phyloP scores from a whole-genome alignment of 1,139 yeast genomes.

The Maudiozyma humilis region DNA sequence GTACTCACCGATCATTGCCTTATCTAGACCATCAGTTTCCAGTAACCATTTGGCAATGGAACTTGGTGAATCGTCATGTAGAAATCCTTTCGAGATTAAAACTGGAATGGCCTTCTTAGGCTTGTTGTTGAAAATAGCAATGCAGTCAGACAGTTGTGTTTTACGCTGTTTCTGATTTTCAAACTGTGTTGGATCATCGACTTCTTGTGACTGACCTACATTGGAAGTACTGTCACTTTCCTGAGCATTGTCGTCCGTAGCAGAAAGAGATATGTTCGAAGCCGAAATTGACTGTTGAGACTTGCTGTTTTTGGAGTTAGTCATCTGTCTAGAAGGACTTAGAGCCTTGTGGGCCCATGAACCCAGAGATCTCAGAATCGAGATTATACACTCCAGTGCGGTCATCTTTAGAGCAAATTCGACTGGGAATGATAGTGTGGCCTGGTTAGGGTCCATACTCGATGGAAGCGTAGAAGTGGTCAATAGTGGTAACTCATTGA shows the following conservation, averaged over 20 bases:
- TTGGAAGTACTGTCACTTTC: slow-evolving; percentile 15
- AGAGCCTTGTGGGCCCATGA: slow-evolving; percentile 84
- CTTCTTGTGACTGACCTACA: slow-evolving; percentile 28
- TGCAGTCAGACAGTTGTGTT: slow-evolving; percentile 70
- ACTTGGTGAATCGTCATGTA: slow-evolving; percentile 50
- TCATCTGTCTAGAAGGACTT: slow-evolving; percentile 23
- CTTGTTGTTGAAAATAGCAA: slow-evolving; percentile 71
- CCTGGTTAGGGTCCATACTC: slow-evolving; percentile 56
- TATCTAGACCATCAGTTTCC: slow-evolving; percentile 73
- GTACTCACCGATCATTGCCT: slow-evolving; percentile 80
- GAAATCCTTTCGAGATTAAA: slow-evolving; percentile 55
- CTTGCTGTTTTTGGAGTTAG: slow-evolving; percentile 2
- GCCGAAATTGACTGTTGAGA: slow-evolving; percentile 4
- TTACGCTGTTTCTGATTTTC: slow-evolving; percentile 79
- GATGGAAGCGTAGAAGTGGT: slow-evolving; percentile 60
- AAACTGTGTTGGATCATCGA: slow-evolving; percentile 77
- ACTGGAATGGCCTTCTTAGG: slow-evolving; percentile 71
- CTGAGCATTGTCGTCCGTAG: slow-evolving; percentile 24
- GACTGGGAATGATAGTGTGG: slow-evolving; percentile 49
- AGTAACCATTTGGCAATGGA: slow-evolving; percentile 70
- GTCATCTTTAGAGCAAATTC: slow-evolving; percentile 82
- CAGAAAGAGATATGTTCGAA: slow-evolving; percentile 16
- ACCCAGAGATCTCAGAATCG: slow-evolving; percentile 70
- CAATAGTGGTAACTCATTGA: slow-evolving; percentile 63
- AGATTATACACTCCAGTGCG: slow-evolving; percentile 72